A percentile compares a stretch with the other conserved stretches of the same genome.
These are phyloP conservation scores for Amanita rimosa DNA, from an alignment of 768 basidiomycete genomes.

Conservation along the genomic window DNA sequence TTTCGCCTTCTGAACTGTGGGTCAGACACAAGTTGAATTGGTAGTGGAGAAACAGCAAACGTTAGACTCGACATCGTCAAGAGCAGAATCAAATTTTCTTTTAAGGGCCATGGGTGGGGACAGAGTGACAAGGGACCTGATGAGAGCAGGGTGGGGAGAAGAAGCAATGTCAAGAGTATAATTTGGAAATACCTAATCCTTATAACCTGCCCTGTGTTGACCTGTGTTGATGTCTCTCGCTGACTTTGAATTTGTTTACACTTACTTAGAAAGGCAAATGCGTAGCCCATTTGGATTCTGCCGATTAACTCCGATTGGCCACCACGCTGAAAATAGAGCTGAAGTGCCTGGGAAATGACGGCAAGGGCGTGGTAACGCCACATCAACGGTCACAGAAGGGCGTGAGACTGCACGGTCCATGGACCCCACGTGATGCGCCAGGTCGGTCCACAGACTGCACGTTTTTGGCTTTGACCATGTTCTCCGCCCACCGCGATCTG, in stretches of 20 bases:
- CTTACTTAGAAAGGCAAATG: slow-evolving; percentile 4
- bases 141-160: slow-evolving; percentile 7
- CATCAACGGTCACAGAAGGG: neutral
- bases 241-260: slow-evolving; percentile 5
- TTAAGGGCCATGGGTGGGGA: slow-evolving; percentile 50
- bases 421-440: neutral
- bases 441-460: neutral
- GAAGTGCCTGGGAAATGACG: neutral
- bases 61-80: slow-evolving; percentile 38
- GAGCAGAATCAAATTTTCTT: slow-evolving; percentile 59
- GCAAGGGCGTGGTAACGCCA: slow-evolving; percentile 1
- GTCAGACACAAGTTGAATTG: slow-evolving; percentile 13
- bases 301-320: slow-evolving; percentile 18
- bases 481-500: slow-evolving; percentile 20
- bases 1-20: slow-evolving; percentile 38
- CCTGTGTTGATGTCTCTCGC: slow-evolving; percentile 6
- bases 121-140: slow-evolving; percentile 1
- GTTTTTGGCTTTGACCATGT: slow-evolving; percentile 10
- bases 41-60: slow-evolving; percentile 20
- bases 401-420: neutral
- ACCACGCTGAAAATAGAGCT: slow-evolving; percentile 11
- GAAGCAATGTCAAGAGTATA: slow-evolving; percentile 8
- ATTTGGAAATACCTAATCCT: slow-evolving; percentile 10
- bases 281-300: slow-evolving; percentile 10
- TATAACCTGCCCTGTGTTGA: slow-evolving; percentile 8